Evolutionary conservation across 768 basidiomycete genomes (phyloP), one percentile per base, ranked within the genome.

Genomic region (Boletus rubescentipes): DNA sequence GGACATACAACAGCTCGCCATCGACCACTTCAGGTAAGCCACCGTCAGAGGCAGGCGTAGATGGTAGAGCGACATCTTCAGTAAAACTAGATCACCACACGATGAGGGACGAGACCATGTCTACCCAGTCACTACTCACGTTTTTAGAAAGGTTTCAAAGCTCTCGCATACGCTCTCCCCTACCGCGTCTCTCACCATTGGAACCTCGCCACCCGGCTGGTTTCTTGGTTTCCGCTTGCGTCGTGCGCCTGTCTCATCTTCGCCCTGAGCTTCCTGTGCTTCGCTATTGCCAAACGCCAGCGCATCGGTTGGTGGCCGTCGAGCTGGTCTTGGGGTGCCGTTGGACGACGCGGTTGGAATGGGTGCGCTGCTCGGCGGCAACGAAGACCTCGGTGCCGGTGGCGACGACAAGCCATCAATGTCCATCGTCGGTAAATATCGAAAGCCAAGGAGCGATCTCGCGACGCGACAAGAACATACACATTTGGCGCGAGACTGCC

Each of bases 131-230:
- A 32, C 45, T 30, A 78, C 88, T 50, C 68, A 98, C 97, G 86
- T 87, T 75, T 91, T 89, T 49, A 98, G 72, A 73, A 99, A 98
- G 2, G 84, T 82, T 68, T 93, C 89, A 65, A 98, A 98, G 64
- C 87, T 86, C 64, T 95, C 91, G 51, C 88, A 86, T 5, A 98
- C 92, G 62, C 91, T 92, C 75, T 98, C 95, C 49, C 96, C 96
- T 18, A 98, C 96, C 31, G 90, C 86, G 72, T 98, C 97, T 62
- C 86, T 87, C 2, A 98, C 94, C 46, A 91, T 75, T 3, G 94
- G 91, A 0, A 97, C 81, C 62, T 94, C 90, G 5, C 74, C 80
- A 49, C 80, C 80, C 10, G 72, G 74, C 53, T 75, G 75, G 23
- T 67, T 65, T 34, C 70, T 70, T 1, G 69, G 65, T 47, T 76